These are phyloP conservation scores for Phytophthora sojae DNA, from an alignment of 352 stramenopile species.

Conservation along the genomic window DNA sequence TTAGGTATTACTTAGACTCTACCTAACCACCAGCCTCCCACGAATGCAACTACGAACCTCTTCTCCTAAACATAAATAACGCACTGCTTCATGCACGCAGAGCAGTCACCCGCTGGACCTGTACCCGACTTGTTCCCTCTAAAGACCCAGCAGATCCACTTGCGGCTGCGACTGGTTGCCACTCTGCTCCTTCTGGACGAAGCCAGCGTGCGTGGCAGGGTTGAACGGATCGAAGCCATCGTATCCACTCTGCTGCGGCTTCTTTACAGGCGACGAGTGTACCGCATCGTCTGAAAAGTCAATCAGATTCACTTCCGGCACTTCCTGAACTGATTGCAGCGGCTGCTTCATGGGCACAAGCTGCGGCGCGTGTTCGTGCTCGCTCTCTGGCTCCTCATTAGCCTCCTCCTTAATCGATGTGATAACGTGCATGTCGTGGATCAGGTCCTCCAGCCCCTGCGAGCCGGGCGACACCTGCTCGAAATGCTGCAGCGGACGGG, in stretches of 20 bases:
- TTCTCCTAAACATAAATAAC: conserved; percentile 46
- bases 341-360: conserved; percentile 40
- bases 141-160: conserved; percentile 58
- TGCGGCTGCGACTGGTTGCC: conserved; percentile 32
- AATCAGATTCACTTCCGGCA: conserved; percentile 57
- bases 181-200: conserved; percentile 34
- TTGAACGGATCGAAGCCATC: conserved; percentile 60
- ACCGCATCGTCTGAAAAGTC: conserved; percentile 74
- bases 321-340: conserved; percentile 40
- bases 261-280: conserved; percentile 48
- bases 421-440: conserved; percentile 27
- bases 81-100: conserved; percentile 28
- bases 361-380: conserved; percentile 30
- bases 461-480: conserved; percentile 45
- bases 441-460: conserved; percentile 39
- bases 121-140: conserved; percentile 9
- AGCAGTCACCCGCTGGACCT: conserved; percentile 9
- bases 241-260: conserved; percentile 23
- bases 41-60: conserved; percentile 30
- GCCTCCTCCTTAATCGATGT: conserved; percentile 28
- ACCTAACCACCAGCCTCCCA: neutral
- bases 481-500: conserved; percentile 37
- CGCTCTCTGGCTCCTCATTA: conserved; percentile 35
- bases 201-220: conserved; percentile 20
- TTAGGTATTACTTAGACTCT: neutral